These are phyloP conservation scores for Choiromyces venosus DNA, from an alignment of 495 filamentous ascomycete species.

Conservation along the genomic window DNA sequence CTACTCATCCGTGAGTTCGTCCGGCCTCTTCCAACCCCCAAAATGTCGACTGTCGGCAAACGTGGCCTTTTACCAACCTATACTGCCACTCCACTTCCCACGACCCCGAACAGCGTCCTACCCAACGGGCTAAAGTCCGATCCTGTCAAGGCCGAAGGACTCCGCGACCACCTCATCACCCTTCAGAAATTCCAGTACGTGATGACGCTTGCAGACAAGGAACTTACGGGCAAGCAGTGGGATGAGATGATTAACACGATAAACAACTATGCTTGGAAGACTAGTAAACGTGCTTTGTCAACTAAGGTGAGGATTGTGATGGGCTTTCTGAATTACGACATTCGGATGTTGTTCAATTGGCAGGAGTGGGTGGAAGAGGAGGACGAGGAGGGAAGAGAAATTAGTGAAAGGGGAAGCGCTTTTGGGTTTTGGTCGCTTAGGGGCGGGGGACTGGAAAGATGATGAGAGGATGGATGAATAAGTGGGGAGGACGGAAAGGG, in stretches of 20 bases:
- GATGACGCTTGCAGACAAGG: background rate
- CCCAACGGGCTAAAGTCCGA: background rate
- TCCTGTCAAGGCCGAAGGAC: background rate
- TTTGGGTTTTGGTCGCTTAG: background rate
- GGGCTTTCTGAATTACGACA: background rate
- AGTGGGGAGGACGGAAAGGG: background rate
- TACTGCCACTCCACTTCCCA: background rate
- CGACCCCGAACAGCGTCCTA: background rate
- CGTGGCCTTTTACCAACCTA: background rate
- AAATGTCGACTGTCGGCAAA: background rate
- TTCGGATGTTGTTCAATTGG: background rate
- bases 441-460: background rate
- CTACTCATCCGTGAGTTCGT: background rate
- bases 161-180: background rate
- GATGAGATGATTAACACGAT: background rate
- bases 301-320: background rate
- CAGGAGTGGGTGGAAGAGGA: background rate
- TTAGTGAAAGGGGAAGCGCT: background rate
- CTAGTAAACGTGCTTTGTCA: background rate
- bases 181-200: background rate
- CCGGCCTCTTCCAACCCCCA: too few relatives aligned
- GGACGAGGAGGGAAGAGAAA: background rate
- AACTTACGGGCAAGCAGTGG: background rate
- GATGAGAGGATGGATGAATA: background rate
- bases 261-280: background rate